Evolutionary conservation across 2,329 filamentous ascomycete species (phyloP).

Genomic region (Diplodia sapinea): DNA sequence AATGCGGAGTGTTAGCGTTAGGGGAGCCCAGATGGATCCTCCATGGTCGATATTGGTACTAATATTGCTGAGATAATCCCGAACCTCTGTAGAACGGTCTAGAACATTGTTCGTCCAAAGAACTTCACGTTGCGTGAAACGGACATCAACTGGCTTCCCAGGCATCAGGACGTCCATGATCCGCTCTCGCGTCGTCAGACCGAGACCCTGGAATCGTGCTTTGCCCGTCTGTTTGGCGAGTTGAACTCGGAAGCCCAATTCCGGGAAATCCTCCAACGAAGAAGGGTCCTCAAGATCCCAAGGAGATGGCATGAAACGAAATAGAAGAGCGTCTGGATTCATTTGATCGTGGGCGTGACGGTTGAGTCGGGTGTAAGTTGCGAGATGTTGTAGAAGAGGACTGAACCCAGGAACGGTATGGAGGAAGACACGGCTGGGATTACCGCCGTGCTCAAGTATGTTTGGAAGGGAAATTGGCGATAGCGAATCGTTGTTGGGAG

Average conservation of each 20-base stretch:
- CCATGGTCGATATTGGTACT: conserved; percentile 32
- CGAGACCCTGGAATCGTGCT: conserved; percentile 36
- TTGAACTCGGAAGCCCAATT: conserved; percentile 37
- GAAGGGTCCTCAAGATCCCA: conserved; percentile 15
- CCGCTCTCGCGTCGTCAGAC: conserved; percentile 37
- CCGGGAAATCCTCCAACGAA: conserved; percentile 36
- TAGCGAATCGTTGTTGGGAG: not conserved
- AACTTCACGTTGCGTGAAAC: conserved; percentile 36
- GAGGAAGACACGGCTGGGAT: conserved; percentile 3
- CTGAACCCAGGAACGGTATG: conserved; percentile 18
- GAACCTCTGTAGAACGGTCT: conserved; percentile 33
- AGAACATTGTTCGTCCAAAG: conserved; percentile 33
- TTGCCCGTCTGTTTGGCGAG: conserved; percentile 31
- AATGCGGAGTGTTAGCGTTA: conserved; percentile 37
- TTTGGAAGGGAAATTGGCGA: not conserved
- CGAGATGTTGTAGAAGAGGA: conserved; percentile 11
- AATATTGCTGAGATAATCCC: conserved; percentile 35
- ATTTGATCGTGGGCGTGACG: not conserved
- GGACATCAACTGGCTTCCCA: conserved; percentile 40
- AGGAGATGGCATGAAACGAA: conserved; percentile 25
- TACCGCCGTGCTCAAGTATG: not conserved
- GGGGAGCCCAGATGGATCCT: conserved; percentile 40
- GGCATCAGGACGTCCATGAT: conserved; percentile 43
- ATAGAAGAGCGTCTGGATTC: conserved; percentile 10
- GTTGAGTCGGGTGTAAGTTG: not conserved